Base-by-base conservation (phyloP, 176 grass and related monocot species). In the Areca catechu region DNA sequence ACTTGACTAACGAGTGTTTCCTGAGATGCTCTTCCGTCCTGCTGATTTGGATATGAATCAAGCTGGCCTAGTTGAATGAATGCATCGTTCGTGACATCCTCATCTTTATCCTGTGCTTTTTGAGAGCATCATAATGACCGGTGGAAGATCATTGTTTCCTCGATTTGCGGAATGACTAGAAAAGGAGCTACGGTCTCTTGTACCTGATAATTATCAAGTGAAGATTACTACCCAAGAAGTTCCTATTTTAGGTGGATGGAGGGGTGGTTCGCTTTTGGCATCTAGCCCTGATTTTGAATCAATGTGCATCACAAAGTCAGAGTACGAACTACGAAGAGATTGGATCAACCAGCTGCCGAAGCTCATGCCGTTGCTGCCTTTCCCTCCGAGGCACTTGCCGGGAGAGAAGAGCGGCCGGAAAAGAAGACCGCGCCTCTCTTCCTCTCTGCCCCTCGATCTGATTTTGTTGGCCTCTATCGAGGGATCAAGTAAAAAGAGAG, bases 271-370 rank as follows among this genome's bases (percentile, higher is more conserved):
- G 20, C 27, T 97, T 30, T 67, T 97, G 63, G 86, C 83, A 2
- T 82, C 86, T 22, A 82, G 83, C 51, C 92, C 86, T 58, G 86
- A 90, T 71, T 97, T 88, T 4, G 69, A 77, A 71, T 88, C 80
- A 49, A 85, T 97, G 86, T 91, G 86, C 7, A 55, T 85, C 20
- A 91, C 83, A 0, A 97, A 91, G 65, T 66, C 72, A 7, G 92
- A 97, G 70, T 97, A 97, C 5, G n/a, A n/a, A n/a, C n/a, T n/a
- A n/a, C n/a, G 92, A 97, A 74, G 92, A 97, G 72, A 77, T 97
- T 73, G 92, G 92, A 56, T 88, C 92, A 24, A 34, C 75, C 15
- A 69, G 86, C 28, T 87, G 86, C 51, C 92, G 83, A n/a, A n/a
- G n/a, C n/a, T n/a, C n/a, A n/a, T n/a, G n/a, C n/a, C n/a, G n/a